Evolutionary conservation across 2,329 filamentous ascomycete species (phyloP).

Genomic region (Trichophyton equinum): DNA sequence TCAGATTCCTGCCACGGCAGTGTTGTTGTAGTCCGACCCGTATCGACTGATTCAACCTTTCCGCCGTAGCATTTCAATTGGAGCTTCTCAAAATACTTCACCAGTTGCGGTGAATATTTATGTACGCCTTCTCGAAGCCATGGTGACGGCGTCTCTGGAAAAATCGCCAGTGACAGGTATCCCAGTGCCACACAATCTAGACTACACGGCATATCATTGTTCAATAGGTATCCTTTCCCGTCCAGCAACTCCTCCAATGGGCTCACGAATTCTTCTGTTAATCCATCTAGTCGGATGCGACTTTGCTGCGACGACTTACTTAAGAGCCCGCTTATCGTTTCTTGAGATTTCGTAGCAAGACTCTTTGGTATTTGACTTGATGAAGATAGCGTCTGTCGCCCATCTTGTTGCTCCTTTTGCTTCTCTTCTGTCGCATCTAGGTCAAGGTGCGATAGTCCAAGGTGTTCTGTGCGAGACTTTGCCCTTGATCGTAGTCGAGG

Average conservation of each 20-base stretch:
- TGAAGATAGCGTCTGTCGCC: constrained; percentile 29
- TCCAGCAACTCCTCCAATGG: constrained; percentile 53
- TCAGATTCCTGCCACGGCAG: constrained; percentile 28
- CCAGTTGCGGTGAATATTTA: constrained; percentile 36
- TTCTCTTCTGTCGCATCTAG: constrained; percentile 38
- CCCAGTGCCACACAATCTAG: constrained; percentile 72
- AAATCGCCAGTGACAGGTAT: constrained; percentile 63
- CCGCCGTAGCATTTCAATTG: constrained; percentile 27
- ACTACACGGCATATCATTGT: constrained; percentile 41
- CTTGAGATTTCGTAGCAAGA: constrained; percentile 43
- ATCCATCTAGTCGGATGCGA: constrained; percentile 61
- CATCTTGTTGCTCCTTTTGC: constrained; percentile 17
- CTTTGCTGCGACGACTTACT: constrained; percentile 56
- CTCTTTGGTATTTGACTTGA: constrained; percentile 33
- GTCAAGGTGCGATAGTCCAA: constrained; percentile 57
- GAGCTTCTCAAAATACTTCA: constrained; percentile 34
- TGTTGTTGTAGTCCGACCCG: constrained; percentile 11
- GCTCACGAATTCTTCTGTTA: constrained; percentile 58
- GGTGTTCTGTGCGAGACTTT: constrained; percentile 54
- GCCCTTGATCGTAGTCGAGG: constrained; percentile 59
- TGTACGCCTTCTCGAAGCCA: constrained; percentile 50
- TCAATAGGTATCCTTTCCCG: constrained; percentile 40
- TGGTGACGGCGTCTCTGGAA: constrained; percentile 46
- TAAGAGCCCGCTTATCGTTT: constrained; percentile 50
- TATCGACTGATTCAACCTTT: background rate